A percentile compares a stretch with the other conserved stretches of the same genome.
Conservation (phyloP, 495 filamentous ascomycete genomes). For the Aspergillus indologenus region DNA sequence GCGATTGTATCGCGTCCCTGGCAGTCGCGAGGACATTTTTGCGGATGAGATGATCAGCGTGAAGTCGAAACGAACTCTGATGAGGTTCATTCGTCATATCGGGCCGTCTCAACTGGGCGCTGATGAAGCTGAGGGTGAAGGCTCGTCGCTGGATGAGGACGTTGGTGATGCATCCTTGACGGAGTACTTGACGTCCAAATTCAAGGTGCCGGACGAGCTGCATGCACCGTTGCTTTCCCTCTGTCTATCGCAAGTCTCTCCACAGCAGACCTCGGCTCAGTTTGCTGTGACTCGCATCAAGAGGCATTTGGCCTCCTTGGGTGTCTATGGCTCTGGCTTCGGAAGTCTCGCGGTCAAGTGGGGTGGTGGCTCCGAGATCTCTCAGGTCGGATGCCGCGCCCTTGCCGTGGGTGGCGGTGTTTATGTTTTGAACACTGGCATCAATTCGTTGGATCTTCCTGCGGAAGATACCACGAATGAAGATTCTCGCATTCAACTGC, state of each 20-base stretch:
- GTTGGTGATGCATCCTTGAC: slow-evolving; percentile 49
- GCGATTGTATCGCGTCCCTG: slow-evolving; percentile 63
- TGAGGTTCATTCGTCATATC: slow-evolving; percentile 79
- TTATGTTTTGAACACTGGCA: slow-evolving; percentile 75
- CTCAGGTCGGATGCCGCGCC: slow-evolving; percentile 89
- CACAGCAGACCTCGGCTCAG: slow-evolving; percentile 56
- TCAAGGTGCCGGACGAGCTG: slow-evolving; percentile 67
- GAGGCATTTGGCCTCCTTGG: slow-evolving; percentile 81
- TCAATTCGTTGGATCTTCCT: slow-evolving; percentile 39
- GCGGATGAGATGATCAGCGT: slow-evolving; percentile 66
- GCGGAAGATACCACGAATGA: slow-evolving; percentile 17
- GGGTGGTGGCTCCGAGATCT: slow-evolving; percentile 87
- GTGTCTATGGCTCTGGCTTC: slow-evolving; percentile 81
- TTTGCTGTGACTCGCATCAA: slow-evolving; percentile 67
- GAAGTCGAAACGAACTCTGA: slow-evolving; percentile 74
- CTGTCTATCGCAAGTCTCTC: slow-evolving; percentile 63
- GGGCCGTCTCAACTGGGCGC: slow-evolving; percentile 31
- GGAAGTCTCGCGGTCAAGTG: slow-evolving; percentile 84
- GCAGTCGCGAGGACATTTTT: slow-evolving; percentile 85
- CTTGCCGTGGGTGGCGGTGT: slow-evolving; percentile 88
- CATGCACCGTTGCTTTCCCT: slow-evolving; percentile 74
- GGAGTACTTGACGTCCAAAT: slow-evolving; percentile 64
- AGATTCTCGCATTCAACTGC: slow-evolving; percentile 37
- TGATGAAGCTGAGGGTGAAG: slow-evolving; percentile 29
- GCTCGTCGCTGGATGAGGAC: slow-evolving; percentile 20